phyloP scores from a whole-genome alignment of 352 stramenopile genomes.

The Phytopythium chamaehyphon region DNA sequence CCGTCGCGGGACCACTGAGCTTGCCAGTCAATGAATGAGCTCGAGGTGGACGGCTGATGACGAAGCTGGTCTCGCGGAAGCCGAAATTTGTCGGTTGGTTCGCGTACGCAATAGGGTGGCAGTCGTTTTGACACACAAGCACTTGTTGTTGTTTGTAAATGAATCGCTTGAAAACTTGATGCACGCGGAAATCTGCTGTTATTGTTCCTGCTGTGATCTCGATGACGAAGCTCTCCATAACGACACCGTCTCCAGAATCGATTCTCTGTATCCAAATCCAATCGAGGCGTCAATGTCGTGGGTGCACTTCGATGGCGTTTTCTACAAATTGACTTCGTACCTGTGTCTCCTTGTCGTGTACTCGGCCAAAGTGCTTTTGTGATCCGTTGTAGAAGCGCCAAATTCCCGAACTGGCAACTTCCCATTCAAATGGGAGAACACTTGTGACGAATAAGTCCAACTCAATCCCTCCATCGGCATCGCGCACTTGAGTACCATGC shows the following conservation, averaged over 20 bases:
- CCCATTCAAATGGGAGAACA: conserved; percentile 23
- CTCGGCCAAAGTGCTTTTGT: conserved; percentile 22
- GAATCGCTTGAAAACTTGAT: conserved; percentile 52
- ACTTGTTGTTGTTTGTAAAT: conserved; percentile 41
- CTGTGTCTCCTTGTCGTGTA: conserved; percentile 26
- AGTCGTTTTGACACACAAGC: conserved; percentile 30
- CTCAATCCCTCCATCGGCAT: conserved; percentile 20
- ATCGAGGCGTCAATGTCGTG: too few species aligned
- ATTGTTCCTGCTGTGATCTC: conserved; percentile 42
- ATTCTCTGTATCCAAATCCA: not conserved
- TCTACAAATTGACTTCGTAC: too few species aligned
- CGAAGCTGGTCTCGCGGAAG: conserved; percentile 7
- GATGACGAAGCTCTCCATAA: conserved; percentile 48
- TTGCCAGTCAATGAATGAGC: not conserved
- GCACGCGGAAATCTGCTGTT: conserved; percentile 39
- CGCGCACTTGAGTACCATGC: conserved; percentile 21
- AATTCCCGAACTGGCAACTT: conserved; percentile 15
- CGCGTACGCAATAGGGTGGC: not conserved
- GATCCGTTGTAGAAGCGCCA: conserved; percentile 29
- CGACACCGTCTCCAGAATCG: conserved; percentile 16
- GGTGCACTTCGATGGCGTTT: too few species aligned
- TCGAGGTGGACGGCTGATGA: conserved; percentile 1
- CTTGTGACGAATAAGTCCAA: conserved; percentile 35
- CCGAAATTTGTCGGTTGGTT: conserved; percentile 1
- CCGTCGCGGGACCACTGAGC: not conserved